A percentile compares a stretch with the other conserved stretches of the same genome.
Evolutionary conservation across 768 basidiomycete species (phyloP).

Genomic region (Trichaptum fuscoviolaceum): DNA sequence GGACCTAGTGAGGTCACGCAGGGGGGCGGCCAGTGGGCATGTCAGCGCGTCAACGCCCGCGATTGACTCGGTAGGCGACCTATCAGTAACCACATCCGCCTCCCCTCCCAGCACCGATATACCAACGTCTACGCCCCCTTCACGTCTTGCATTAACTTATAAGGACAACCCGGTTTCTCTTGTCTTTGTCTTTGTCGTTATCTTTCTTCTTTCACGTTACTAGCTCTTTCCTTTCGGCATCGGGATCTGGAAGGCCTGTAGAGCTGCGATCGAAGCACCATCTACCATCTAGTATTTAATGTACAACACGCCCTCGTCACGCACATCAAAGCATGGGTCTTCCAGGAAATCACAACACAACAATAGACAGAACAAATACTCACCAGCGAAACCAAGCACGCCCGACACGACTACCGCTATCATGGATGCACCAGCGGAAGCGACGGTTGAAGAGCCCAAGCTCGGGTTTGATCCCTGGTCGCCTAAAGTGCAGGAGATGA

Average conservation of each 20-base stretch:
- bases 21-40: neutral
- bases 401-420: neutral
- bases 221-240: neutral
- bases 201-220: neutral
- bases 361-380: neutral
- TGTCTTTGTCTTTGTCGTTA: neutral
- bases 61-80: neutral
- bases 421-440: neutral
- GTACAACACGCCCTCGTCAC: constrained; percentile 4
- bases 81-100: neutral
- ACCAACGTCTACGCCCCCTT: neutral
- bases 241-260: constrained; percentile 1
- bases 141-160: neutral
- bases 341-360: constrained; percentile 5
- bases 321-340: constrained; percentile 6
- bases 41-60: constrained; percentile 1
- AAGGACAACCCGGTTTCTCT: neutral
- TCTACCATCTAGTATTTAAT: constrained; percentile 3
- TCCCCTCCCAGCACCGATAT: constrained; percentile 1
- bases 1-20: neutral
- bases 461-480: neutral
- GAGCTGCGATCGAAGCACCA: neutral
- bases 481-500: neutral
- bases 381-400: neutral
- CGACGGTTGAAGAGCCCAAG: neutral